These are phyloP conservation scores for Diaporthe longicolla DNA, from an alignment of 2,329 filamentous ascomycete genomes.

Conservation along the genomic window DNA sequence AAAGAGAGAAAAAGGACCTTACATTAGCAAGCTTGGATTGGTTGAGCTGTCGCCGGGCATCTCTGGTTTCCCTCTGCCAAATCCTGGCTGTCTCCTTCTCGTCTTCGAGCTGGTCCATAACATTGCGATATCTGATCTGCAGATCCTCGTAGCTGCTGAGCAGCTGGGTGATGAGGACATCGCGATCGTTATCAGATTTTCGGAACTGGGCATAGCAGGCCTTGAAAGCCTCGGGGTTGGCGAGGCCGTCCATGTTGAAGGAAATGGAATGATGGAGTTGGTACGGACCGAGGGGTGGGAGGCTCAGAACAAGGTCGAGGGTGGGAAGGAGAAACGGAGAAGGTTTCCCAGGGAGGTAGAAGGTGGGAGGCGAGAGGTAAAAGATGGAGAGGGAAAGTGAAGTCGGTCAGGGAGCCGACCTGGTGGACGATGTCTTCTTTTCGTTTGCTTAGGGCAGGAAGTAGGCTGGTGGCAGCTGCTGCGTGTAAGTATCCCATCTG, in stretches of 20 bases:
- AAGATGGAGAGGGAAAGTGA: background rate
- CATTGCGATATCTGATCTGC: constrained; percentile 12
- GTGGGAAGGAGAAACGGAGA: constrained; percentile 6
- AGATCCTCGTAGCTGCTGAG: constrained; percentile 37
- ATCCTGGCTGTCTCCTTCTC: constrained; percentile 39
- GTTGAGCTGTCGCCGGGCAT: constrained; percentile 35
- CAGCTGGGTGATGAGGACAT: constrained; percentile 37
- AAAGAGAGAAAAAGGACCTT: background rate
- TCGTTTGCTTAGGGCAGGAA: background rate
- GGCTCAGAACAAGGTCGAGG: background rate
- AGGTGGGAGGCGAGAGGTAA: background rate
- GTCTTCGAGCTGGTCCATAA: constrained; percentile 31
- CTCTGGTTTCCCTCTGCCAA: constrained; percentile 40
- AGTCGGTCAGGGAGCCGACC: background rate
- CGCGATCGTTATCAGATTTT: constrained; percentile 37
- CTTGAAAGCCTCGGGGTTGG: constrained; percentile 39
- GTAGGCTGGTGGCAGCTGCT: constrained; percentile 2
- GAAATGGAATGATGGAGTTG: background rate
- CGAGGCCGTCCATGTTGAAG: constrained; percentile 29
- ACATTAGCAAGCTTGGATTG: constrained; percentile 37
- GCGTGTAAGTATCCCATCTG: background rate
- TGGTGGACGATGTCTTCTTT: background rate
- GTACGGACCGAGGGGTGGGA: background rate
- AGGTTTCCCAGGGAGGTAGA: background rate
- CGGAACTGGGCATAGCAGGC: constrained; percentile 39